Percentiles rank a stretch among this genome's conserved stretches.
Conservation (phyloP, 2,329 filamentous ascomycete species). For the Neobulgaria alba region DNA sequence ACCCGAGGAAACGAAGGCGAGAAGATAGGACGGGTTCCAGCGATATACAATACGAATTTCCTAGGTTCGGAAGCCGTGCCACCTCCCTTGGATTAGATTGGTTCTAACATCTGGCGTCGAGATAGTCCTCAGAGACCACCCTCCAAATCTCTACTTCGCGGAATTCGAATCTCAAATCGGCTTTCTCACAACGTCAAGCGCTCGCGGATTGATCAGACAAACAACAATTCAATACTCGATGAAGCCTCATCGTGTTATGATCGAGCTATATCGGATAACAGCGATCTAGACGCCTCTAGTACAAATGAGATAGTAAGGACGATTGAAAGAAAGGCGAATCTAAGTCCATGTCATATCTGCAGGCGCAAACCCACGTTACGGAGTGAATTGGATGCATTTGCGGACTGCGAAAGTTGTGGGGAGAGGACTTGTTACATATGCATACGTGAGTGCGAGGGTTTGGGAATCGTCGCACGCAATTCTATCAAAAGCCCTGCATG, state of each 20-base stretch:
- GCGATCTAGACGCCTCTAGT: background rate
- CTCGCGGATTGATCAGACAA: background rate
- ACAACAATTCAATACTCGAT: background rate
- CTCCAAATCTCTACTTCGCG: background rate
- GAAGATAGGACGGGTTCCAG: background rate
- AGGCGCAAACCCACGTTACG: slow-evolving; percentile 55
- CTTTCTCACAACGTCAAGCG: background rate
- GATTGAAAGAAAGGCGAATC: slow-evolving; percentile 15
- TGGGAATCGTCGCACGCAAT: slow-evolving; percentile 1
- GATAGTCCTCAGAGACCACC: background rate
- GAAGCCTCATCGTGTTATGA: background rate
- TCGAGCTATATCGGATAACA: too few species aligned
- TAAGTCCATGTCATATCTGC: slow-evolving; percentile 59
- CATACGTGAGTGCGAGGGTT: slow-evolving; percentile 46
- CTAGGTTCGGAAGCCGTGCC: slow-evolving; percentile 4
- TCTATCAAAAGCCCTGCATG: background rate
- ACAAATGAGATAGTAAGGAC: background rate
- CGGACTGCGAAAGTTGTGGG: slow-evolving; percentile 53
- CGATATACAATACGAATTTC: slow-evolving; percentile 2
- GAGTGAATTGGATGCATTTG: slow-evolving; percentile 56
- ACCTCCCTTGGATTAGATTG: background rate
- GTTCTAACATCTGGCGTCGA: background rate
- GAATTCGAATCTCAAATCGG: background rate
- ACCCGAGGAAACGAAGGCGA: background rate
- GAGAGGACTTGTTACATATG: slow-evolving; percentile 61